These are phyloP conservation scores for Garcia nutans DNA, from an alignment of 345 rosid species.

Conservation along the genomic window DNA sequence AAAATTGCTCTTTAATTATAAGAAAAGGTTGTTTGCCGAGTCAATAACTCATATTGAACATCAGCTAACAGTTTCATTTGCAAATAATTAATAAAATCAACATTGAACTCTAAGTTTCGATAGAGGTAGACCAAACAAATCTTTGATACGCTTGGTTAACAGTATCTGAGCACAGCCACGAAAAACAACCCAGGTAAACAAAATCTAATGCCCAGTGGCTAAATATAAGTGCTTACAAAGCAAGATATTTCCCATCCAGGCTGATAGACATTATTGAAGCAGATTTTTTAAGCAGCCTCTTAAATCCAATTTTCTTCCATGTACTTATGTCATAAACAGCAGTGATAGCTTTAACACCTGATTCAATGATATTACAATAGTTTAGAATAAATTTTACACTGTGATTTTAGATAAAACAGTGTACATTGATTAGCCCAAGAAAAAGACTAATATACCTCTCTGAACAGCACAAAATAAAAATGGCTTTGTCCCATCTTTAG, in stretches of 20 bases:
- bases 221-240: slow-evolving; percentile 53
- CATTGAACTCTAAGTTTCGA: neutral
- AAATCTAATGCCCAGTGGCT: neutral
- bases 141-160: neutral
- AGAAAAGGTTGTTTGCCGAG: neutral
- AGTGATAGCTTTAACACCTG: slow-evolving; percentile 70
- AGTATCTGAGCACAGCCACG: neutral
- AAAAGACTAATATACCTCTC: slow-evolving; percentile 42
- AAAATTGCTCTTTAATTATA: neutral
- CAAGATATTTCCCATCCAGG: slow-evolving; percentile 91
- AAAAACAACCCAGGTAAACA: neutral
- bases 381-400: neutral
- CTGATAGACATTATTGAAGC: slow-evolving; percentile 84
- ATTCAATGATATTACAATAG: slow-evolving; percentile 19
- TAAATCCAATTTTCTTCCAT: slow-evolving; percentile 88
- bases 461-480: slow-evolving; percentile 81
- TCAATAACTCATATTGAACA: slow-evolving; percentile 1
- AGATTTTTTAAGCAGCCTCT: slow-evolving; percentile 76
- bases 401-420: neutral
- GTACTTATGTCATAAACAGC: slow-evolving; percentile 87
- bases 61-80: neutral
- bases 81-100: neutral
- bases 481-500: slow-evolving; percentile 93
- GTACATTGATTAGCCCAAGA: neutral
- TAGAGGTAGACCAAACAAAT: neutral